A percentile compares a stretch with the other conserved stretches of the same genome.
Conservation (phyloP, 163 green algal species). For the Prototheca stagnorum region DNA sequence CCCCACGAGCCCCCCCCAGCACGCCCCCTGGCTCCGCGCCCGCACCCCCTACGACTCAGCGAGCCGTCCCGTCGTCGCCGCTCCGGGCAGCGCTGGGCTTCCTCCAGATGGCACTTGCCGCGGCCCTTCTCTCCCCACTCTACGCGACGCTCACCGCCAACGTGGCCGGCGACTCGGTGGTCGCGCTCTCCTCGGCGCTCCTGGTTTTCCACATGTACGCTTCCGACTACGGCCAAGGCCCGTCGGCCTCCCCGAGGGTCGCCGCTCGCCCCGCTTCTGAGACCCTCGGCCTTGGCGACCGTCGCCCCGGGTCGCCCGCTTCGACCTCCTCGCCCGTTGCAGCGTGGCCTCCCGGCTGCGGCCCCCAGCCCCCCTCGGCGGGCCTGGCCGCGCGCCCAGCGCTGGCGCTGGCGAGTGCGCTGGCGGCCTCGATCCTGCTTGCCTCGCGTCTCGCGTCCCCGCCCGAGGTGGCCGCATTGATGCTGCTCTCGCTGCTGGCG, state of each 20-base stretch:
- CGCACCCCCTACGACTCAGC: too few relatives aligned
- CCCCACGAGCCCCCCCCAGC: too few relatives aligned
- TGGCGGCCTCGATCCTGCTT: conserved; percentile 6
- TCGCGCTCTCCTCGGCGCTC: not conserved
- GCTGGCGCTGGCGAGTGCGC: conserved; percentile 4
- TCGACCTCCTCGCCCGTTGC: too few relatives aligned
- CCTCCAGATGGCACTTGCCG: conserved; percentile 1
- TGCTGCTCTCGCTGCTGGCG: conserved; percentile 9
- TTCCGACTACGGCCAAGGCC: conserved; percentile 12
- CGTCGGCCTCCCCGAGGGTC: too few relatives aligned
- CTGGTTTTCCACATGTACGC: conserved; percentile 5
- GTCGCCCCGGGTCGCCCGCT: conserved; percentile 14
- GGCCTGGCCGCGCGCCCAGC: too few relatives aligned
- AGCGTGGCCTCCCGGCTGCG: not conserved
- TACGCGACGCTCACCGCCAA: conserved; percentile 1
- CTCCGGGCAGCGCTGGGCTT: not conserved
- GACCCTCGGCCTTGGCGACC: conserved; percentile 23
- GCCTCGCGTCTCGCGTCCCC: conserved; percentile 5
- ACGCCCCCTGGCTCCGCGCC: too few relatives aligned
- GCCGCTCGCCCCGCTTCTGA: too few relatives aligned
- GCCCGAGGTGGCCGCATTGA: conserved; percentile 4
- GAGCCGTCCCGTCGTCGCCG: not conserved
- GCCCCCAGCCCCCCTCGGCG: not conserved
- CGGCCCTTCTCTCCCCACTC: conserved; percentile 7
- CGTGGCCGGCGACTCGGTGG: conserved; percentile 2